Evolutionary conservation across 495 filamentous ascomycete genomes (phyloP).

Genomic region (Penicillium ochrochloron): DNA sequence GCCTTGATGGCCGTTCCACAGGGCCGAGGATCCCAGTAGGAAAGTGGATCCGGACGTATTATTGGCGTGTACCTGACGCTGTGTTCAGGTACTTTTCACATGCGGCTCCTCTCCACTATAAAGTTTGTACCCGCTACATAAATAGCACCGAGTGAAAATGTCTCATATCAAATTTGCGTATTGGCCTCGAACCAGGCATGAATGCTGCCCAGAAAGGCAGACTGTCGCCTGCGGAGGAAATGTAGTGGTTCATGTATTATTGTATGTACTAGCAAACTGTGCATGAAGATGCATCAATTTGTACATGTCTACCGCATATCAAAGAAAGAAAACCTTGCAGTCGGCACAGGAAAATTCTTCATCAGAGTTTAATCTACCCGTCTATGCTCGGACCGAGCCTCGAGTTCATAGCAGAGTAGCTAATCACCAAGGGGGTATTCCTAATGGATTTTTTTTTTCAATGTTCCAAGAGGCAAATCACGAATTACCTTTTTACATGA

Average conservation of each 20-base stretch:
- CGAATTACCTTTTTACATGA: neutral
- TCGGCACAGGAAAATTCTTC: neutral
- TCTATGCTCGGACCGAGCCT: neutral
- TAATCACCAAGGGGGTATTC: neutral
- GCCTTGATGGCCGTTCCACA: neutral
- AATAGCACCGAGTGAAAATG: conserved; percentile 27
- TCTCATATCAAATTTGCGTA: conserved; percentile 22
- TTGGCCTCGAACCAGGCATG: neutral
- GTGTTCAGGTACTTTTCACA: conserved; percentile 31
- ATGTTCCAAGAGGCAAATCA: neutral
- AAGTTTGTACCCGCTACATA: conserved; percentile 30
- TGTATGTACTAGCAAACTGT: neutral
- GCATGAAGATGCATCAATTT: neutral
- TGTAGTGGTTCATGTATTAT: neutral
- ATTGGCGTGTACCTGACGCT: conserved; percentile 25
- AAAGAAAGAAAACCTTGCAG: neutral
- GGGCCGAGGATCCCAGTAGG: conserved; percentile 8
- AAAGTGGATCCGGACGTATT: conserved; percentile 23
- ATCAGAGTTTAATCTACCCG: conserved; percentile 6
- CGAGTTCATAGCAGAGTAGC: neutral
- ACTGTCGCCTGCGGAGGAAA: conserved; percentile 4
- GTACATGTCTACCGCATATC: neutral
- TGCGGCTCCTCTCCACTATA: conserved; percentile 27
- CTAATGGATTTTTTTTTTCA: neutral
- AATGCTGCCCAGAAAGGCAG: conserved; percentile 8